Conservation (phyloP, 495 filamentous ascomycete species). For the Durotheca rogersii region DNA sequence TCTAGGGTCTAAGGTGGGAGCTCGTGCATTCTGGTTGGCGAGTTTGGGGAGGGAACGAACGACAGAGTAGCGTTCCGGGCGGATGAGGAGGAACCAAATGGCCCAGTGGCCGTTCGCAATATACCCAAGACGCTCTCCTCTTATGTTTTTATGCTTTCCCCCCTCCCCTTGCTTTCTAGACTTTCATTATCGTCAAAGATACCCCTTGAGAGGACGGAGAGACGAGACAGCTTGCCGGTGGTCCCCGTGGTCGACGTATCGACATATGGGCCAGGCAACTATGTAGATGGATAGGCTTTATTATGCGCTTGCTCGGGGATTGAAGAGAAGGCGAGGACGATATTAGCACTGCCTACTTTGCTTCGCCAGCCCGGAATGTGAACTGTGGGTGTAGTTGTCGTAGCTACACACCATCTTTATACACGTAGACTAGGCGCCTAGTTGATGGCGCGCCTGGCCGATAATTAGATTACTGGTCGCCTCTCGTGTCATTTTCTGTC, state of each 20-base stretch:
- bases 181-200: conserved; percentile 32
- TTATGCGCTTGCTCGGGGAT: not conserved
- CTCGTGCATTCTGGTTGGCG: no score
- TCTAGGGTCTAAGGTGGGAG: conserved; percentile 17
- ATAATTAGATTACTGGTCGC: no score
- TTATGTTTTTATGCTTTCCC: conserved; percentile 2
- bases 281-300: not conserved
- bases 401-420: no score
- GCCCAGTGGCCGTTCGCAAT: conserved; percentile 22
- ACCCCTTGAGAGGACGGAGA: conserved; percentile 24
- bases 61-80: no score
- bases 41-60: no score
- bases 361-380: no score
- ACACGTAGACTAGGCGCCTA: no score
- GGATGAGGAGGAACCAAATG: no score
- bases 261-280: not conserved
- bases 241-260: not conserved
- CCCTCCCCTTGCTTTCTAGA: conserved; percentile 25
- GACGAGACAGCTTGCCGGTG: not conserved
- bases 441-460: no score
- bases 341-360: no score
- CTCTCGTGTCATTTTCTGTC: no score
- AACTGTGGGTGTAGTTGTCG: no score
- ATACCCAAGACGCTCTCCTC: conserved; percentile 22
- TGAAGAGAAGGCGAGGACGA: not conserved